phyloP scores from a whole-genome alignment of 2,329 filamentous ascomycete genomes.

The Venturia nashicola region DNA sequence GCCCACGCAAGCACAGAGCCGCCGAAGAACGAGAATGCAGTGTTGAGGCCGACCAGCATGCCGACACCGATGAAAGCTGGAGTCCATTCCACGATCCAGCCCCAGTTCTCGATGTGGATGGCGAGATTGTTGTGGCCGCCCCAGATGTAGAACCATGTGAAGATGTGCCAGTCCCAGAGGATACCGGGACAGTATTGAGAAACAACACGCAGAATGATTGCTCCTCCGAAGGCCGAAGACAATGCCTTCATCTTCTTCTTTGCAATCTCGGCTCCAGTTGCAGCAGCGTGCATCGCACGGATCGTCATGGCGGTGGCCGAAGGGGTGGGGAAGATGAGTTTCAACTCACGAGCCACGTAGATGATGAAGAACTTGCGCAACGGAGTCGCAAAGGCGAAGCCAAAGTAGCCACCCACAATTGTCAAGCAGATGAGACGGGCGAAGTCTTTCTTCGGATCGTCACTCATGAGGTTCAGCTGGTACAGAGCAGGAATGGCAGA shows the following conservation, averaged over 20 bases:
- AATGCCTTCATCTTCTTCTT: constrained; percentile 46
- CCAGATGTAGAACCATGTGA: constrained; percentile 43
- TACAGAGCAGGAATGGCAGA: constrained; percentile 50
- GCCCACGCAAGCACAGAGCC: constrained; percentile 46
- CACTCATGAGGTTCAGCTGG: constrained; percentile 39
- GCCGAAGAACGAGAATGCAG: constrained; percentile 45
- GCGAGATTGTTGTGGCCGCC: constrained; percentile 37
- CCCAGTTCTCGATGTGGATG: constrained; percentile 46
- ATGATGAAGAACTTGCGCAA: constrained; percentile 58
- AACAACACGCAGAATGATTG: constrained; percentile 42
- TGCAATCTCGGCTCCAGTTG: constrained; percentile 38
- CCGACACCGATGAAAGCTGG: constrained; percentile 49
- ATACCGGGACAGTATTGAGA: constrained; percentile 50
- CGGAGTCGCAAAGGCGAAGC: constrained; percentile 50
- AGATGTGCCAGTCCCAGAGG: constrained; percentile 45
- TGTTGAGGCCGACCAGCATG: constrained; percentile 47
- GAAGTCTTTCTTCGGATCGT: constrained; percentile 42
- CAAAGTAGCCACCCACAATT: constrained; percentile 50
- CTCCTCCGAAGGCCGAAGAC: constrained; percentile 36
- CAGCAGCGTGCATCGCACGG: constrained; percentile 47
- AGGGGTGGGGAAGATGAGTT: constrained; percentile 46
- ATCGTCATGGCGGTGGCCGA: constrained; percentile 51
- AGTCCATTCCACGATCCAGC: constrained; percentile 47
- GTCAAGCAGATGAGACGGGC: constrained; percentile 47
- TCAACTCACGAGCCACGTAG: constrained; percentile 48